Evolutionary conservation across 108 stramenopile species (phyloP).

Genomic region (Pelagomonas calceolata): DNA sequence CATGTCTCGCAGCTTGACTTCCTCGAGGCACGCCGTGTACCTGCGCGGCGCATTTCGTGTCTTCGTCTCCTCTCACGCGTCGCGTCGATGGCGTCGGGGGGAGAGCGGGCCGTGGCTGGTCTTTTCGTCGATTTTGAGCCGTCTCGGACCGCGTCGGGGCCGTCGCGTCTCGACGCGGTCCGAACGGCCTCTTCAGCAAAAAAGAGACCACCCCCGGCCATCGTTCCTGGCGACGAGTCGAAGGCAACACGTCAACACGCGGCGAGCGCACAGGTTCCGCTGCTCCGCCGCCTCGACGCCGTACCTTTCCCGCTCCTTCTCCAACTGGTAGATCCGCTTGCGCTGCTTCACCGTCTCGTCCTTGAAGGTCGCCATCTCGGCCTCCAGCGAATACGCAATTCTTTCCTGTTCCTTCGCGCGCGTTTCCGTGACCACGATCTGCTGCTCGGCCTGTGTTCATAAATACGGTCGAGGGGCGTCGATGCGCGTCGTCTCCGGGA

Average conservation of each 20-base stretch:
- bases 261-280: constrained; percentile 19
- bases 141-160: too few relatives aligned
- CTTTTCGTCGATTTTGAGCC: too few relatives aligned
- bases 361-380: constrained; percentile 47
- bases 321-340: constrained; percentile 45
- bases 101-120: too few relatives aligned
- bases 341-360: constrained; percentile 26
- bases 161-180: too few relatives aligned
- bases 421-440: constrained; percentile 35
- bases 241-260: too few relatives aligned
- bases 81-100: too few relatives aligned
- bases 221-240: too few relatives aligned
- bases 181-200: too few relatives aligned
- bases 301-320: constrained; percentile 60
- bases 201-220: too few relatives aligned
- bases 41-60: background rate
- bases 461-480: constrained; percentile 4
- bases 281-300: constrained; percentile 51
- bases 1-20: constrained; percentile 50
- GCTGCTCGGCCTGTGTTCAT: constrained; percentile 39
- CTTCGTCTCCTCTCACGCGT: background rate
- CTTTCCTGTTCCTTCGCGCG: constrained; percentile 46
- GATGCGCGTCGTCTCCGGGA: too few relatives aligned
- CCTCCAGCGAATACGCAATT: constrained; percentile 41
- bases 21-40: constrained; percentile 45